Evolutionary conservation across 2,329 filamentous ascomycete species (phyloP).

Genomic region (Alternaria sp.): DNA sequence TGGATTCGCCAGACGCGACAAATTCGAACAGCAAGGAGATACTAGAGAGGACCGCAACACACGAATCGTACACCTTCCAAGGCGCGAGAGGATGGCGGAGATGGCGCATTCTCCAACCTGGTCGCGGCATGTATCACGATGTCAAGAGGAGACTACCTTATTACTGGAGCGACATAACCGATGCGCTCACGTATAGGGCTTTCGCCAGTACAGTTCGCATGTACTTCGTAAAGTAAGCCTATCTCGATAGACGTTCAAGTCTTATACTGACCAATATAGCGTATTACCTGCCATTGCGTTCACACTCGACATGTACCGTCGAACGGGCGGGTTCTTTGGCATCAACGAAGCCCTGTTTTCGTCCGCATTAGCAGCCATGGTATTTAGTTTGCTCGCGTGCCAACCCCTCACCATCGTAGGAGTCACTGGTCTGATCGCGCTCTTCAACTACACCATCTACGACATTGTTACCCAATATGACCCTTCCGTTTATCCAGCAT

Average conservation of each 20-base stretch:
- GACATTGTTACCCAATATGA: conserved; percentile 61
- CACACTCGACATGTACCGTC: conserved; percentile 64
- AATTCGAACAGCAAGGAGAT: background rate
- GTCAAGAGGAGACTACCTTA: conserved; percentile 60
- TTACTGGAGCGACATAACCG: conserved; percentile 63
- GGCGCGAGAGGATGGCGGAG: conserved; percentile 50
- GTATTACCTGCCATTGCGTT: conserved; percentile 66
- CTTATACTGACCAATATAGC: conserved; percentile 32
- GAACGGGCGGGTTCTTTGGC: conserved; percentile 62
- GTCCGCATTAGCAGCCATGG: conserved; percentile 61
- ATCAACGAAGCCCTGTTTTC: conserved; percentile 64
- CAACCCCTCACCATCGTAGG: conserved; percentile 65
- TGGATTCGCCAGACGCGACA: conserved; percentile 6
- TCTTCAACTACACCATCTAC: conserved; percentile 67
- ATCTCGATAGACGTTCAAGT: no score
- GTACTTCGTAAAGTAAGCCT: conserved; percentile 63
- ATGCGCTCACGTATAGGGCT: conserved; percentile 62
- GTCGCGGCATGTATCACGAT: conserved; percentile 63
- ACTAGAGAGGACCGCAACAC: conserved; percentile 27
- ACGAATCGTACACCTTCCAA: conserved; percentile 45
- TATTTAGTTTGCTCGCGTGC: conserved; percentile 60
- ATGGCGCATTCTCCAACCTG: conserved; percentile 53
- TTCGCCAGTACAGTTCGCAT: conserved; percentile 63
- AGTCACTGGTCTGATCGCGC: conserved; percentile 57
- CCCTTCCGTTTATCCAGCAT: conserved; percentile 58